Conservation (phyloP, 2,329 filamentous ascomycete genomes). For the Ophiostoma montium region DNA sequence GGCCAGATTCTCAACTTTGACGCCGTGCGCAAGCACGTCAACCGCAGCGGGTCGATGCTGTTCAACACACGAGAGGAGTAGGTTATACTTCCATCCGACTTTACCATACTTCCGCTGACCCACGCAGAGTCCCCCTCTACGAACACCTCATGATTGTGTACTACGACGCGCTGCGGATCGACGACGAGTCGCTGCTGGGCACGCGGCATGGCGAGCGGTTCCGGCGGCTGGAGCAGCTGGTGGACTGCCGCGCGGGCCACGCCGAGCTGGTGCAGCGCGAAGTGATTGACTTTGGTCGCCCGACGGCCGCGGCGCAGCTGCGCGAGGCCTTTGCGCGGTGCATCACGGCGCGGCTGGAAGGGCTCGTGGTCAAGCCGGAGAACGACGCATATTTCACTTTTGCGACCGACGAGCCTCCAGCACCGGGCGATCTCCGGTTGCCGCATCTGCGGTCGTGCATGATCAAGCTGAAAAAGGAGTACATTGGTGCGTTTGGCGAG, state of each 20-base stretch:
- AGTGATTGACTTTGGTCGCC: constrained; percentile 49
- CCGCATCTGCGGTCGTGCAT: constrained; percentile 25
- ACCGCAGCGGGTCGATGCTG: constrained; percentile 46
- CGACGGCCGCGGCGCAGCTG: constrained; percentile 37
- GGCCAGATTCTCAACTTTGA: constrained; percentile 59
- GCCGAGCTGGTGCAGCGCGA: constrained; percentile 54
- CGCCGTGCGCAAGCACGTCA: constrained; percentile 68
- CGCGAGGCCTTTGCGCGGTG: constrained; percentile 51
- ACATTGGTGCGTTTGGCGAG: constrained; percentile 64
- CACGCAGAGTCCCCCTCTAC: constrained; percentile 12
- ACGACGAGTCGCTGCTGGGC: constrained; percentile 37
- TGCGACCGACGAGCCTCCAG: neutral
- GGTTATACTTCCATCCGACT: neutral
- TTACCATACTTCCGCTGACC: neutral
- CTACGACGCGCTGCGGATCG: constrained; percentile 41
- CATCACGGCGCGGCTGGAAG: constrained; percentile 56
- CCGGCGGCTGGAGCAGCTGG: constrained; percentile 40
- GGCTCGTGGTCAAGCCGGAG: constrained; percentile 67
- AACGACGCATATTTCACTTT: constrained; percentile 63
- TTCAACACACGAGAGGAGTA: neutral
- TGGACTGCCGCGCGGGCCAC: constrained; percentile 40
- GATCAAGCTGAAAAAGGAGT: constrained; percentile 84
- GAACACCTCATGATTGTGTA: constrained; percentile 51
- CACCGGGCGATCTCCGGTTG: neutral
- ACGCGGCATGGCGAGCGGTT: constrained; percentile 45